Percentiles rank a stretch among this genome's conserved stretches.
These are phyloP conservation scores for Chalciporus sphaerocephalus DNA, from an alignment of 768 basidiomycete genomes.

Conservation along the genomic window DNA sequence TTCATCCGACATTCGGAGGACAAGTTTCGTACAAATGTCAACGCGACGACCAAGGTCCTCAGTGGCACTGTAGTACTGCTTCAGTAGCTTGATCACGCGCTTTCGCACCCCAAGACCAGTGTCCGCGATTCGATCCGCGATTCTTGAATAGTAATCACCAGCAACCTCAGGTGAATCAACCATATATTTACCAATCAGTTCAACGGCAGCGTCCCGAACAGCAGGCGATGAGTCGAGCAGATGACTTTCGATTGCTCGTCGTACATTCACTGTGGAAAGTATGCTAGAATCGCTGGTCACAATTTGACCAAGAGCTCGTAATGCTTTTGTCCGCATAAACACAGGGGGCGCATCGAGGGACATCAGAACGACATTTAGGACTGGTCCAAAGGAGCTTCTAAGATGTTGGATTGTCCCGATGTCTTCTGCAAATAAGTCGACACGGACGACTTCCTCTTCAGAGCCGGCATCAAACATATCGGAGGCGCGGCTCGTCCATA, in stretches of 20 bases:
- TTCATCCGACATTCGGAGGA: constrained; percentile 84
- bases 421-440: constrained; percentile 69
- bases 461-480: constrained; percentile 83
- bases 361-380: constrained; percentile 71
- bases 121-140: constrained; percentile 89
- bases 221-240: constrained; percentile 88
- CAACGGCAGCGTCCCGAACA: constrained; percentile 95
- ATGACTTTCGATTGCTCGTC: constrained; percentile 83
- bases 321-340: constrained; percentile 90
- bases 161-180: constrained; percentile 86
- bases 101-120: constrained; percentile 92
- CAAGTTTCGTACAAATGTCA: constrained; percentile 79
- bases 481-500: constrained; percentile 65
- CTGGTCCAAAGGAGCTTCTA: constrained; percentile 76
- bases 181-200: constrained; percentile 97
- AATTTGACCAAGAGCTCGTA: constrained; percentile 84
- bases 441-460: constrained; percentile 62
- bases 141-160: constrained; percentile 80
- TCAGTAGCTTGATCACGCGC: constrained; percentile 91
- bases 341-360: constrained; percentile 84
- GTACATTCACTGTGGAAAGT: constrained; percentile 75
- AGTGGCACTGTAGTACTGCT: constrained; percentile 69
- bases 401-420: constrained; percentile 75
- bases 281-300: constrained; percentile 85
- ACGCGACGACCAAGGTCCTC: constrained; percentile 55